Percentiles rank a stretch among this genome's conserved stretches.
Conservation (phyloP, 2,329 filamentous ascomycete species). For the Niveomyces coronatus region DNA sequence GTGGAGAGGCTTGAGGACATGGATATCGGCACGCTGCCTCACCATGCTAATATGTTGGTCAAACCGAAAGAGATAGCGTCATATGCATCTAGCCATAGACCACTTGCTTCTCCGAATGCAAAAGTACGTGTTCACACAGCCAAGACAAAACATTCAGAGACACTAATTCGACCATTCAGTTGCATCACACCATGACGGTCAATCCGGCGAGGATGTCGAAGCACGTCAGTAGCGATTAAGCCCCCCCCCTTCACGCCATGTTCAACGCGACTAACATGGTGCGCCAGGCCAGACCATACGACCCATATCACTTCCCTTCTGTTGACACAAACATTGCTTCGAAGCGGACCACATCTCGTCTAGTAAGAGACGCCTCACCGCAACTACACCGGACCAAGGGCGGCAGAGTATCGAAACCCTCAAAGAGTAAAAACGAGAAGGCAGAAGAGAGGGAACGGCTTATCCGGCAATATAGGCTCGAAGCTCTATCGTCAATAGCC, state of each 20-base stretch:
- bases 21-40: too few species aligned
- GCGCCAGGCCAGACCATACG: neutral
- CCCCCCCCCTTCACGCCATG: neutral
- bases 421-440: too few species aligned
- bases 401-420: neutral
- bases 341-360: neutral
- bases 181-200: neutral
- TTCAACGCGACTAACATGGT: neutral
- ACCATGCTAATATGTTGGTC: neutral
- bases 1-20: too few species aligned
- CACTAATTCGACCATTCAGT: neutral
- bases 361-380: neutral
- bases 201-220: too few species aligned
- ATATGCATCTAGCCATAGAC: conserved; percentile 4
- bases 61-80: conserved; percentile 6
- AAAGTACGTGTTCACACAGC: neutral
- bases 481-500: conserved; percentile 62
- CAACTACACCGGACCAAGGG: neutral
- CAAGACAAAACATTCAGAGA: too few species aligned
- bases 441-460: too few species aligned
- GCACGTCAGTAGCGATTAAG: neutral
- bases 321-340: neutral
- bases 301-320: neutral
- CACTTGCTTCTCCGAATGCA: neutral
- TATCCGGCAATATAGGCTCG: too few species aligned